Conservation (phyloP, 1,284 basidiomycete genomes). For the Paramarasmius palmivorus region DNA sequence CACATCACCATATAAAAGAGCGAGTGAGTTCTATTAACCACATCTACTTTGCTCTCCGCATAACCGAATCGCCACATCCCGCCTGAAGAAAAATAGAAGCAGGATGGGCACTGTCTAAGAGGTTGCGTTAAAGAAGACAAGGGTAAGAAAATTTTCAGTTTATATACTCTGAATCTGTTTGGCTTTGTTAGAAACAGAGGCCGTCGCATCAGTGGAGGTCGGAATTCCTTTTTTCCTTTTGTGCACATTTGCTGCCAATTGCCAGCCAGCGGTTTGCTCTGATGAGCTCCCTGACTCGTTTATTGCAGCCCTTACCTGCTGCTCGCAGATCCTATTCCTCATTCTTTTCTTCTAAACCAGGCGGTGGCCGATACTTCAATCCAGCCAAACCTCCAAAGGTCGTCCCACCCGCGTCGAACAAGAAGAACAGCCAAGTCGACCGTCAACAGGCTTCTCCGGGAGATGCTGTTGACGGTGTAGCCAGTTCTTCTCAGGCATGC, state of each 20-base stretch:
- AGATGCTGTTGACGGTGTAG: slow-evolving; percentile 1
- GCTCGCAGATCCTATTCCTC: slow-evolving; percentile 64
- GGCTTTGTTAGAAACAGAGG: background rate
- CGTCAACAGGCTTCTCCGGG: background rate
- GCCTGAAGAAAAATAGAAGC: slow-evolving; percentile 35
- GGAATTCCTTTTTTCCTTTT: background rate
- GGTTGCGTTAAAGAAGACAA: slow-evolving; percentile 50
- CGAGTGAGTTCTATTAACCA: slow-evolving; percentile 63
- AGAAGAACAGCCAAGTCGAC: slow-evolving; percentile 9
- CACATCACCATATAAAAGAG: slow-evolving; percentile 52
- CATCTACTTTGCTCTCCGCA: slow-evolving; percentile 59
- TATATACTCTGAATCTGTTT: slow-evolving; percentile 15
- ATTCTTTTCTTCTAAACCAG: slow-evolving; percentile 75
- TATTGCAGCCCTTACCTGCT: slow-evolving; percentile 46
- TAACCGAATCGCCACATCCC: slow-evolving; percentile 71
- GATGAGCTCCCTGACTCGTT: slow-evolving; percentile 37
- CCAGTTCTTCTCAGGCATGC: background rate
- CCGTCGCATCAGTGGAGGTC: background rate
- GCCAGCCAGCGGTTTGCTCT: background rate
- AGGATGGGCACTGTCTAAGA: slow-evolving; percentile 77
- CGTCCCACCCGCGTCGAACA: slow-evolving; percentile 14
- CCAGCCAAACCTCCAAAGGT: slow-evolving; percentile 62
- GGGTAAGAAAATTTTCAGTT: slow-evolving; percentile 15
- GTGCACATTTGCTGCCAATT: background rate
- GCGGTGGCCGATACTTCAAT: slow-evolving; percentile 74